These are phyloP conservation scores for Eucalyptus curtisii DNA, from an alignment of 345 rosid genomes.

Conservation along the genomic window DNA sequence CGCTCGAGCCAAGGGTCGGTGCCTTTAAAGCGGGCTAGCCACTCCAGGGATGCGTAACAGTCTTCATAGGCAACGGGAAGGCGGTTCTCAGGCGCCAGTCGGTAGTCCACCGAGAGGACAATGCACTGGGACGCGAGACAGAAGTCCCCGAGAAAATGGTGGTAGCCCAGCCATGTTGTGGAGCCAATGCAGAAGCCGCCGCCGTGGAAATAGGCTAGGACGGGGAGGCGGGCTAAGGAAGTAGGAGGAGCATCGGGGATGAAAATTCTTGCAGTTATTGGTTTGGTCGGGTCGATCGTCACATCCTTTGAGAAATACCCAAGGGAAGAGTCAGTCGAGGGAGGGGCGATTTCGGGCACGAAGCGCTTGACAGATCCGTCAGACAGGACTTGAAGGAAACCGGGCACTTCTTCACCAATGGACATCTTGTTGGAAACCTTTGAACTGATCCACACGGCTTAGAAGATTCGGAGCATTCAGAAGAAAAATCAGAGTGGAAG, in stretches of 20 bases:
- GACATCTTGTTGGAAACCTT: constrained; percentile 13
- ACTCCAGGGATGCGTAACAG: constrained; percentile 33
- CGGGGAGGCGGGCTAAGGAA: constrained; percentile 6
- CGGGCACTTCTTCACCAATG: constrained; percentile 32
- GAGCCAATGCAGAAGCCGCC: constrained; percentile 61
- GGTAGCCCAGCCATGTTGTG: constrained; percentile 56
- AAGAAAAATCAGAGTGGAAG: neutral
- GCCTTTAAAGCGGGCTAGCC: constrained; percentile 11
- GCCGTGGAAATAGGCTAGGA: constrained; percentile 53
- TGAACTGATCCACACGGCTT: neutral
- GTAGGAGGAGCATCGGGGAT: constrained; percentile 5
- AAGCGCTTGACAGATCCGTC: constrained; percentile 41
- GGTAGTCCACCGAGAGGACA: constrained; percentile 44
- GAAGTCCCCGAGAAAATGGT: constrained; percentile 50
- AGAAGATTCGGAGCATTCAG: neutral
- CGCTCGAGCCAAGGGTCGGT: constrained; percentile 36
- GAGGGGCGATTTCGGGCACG: constrained; percentile 12
- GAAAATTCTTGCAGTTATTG: constrained; percentile 38
- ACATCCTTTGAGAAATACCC: constrained; percentile 38
- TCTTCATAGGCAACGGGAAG: constrained; percentile 52
- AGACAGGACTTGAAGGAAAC: constrained; percentile 40
- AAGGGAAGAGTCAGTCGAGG: constrained; percentile 8
- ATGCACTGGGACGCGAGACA: constrained; percentile 15
- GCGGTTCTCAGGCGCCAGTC: constrained; percentile 46
- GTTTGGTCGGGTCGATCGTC: constrained; percentile 20